Base-by-base conservation (phyloP, 805 yeast species). In the Metschnikowia aberdeeniae region DNA sequence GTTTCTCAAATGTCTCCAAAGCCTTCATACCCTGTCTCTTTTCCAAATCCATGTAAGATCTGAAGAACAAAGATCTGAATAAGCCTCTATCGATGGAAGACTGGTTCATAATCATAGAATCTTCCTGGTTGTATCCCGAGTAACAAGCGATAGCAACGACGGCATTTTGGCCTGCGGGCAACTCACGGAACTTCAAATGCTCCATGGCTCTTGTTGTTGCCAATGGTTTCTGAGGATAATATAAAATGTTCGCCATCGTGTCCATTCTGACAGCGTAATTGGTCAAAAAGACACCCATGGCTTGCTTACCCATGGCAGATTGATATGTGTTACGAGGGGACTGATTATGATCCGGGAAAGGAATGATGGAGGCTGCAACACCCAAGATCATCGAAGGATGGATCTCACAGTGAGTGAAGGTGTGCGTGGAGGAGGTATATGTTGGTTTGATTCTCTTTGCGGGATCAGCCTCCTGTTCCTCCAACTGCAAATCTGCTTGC, bases 291-390 rank as follows among this genome's bases (percentile, higher is more conserved):
- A 93, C 98, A 64, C 99, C 99, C 99, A 93, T 93, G 46, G 99
- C 99, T 73, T 93, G 99, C 70, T 93, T 93, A 81, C 99, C 99
- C 99, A 93, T 93, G 53, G 99, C 99, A 64, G 97, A 90, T 74
- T 93, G 99, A 69, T 93, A 93, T 3, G 99, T 93, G 64, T 93
- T 93, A 82, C 99, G 92, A 49, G 99, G 99, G 49, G 97, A 90
- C 75, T 93, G 99, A 68, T 93, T 93, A 69, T 93, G 99, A 72
- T 93, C 99, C 11, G 99, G 99, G 86, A 93, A 93, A 14, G 99
- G 99, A 77, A 93, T 93, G 64, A 93, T 89, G 26, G 96, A 88
- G 5, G 99, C 99, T 37, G 97, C 96, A 54, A 93, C 97, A 68
- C 99, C 99, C 50, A 93, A 76, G 67, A 93, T 92, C 99, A 93